phyloP scores from a whole-genome alignment of 2,329 filamentous ascomycete species.

The Penicillium brasilianum region DNA sequence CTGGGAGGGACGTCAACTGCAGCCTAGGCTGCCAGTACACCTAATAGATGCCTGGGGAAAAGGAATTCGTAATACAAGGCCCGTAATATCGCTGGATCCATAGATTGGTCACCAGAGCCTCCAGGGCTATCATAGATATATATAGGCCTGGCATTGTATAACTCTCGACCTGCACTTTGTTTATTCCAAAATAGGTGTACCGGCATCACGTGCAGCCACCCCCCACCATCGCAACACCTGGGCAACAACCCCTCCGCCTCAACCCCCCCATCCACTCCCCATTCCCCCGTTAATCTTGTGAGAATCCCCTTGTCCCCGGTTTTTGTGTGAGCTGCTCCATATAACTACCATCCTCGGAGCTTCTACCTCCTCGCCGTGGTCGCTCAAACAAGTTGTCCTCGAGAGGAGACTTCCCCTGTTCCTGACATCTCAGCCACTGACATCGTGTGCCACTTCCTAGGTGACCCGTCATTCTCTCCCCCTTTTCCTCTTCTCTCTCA shows the following conservation, averaged over 20 bases:
- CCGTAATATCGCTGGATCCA: not conserved
- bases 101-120: not conserved
- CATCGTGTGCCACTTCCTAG: slow-evolving; percentile 37
- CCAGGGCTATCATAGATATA: not conserved
- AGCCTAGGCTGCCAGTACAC: slow-evolving; percentile 16
- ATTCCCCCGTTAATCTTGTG: slow-evolving; percentile 24
- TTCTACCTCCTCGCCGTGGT: not conserved
- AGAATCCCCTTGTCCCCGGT: slow-evolving; percentile 18
- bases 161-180: slow-evolving; percentile 11
- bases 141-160: not conserved
- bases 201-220: slow-evolving; percentile 33
- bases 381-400: slow-evolving; percentile 2
- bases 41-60: slow-evolving; percentile 14
- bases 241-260: slow-evolving; percentile 45
- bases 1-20: not conserved
- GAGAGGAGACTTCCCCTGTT: slow-evolving; percentile 1
- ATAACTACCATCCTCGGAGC: not conserved
- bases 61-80: not conserved
- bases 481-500: slow-evolving; percentile 27
- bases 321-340: slow-evolving; percentile 16
- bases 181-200: slow-evolving; percentile 23
- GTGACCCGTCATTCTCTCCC: slow-evolving; percentile 27
- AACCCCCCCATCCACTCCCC: slow-evolving; percentile 24
- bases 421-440: slow-evolving; percentile 32
- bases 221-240: slow-evolving; percentile 43